Percentiles rank a stretch among this genome's conserved stretches.
These are phyloP conservation scores for Pachyrhizus erosus DNA, from an alignment of 306 rosid species.

Conservation along the genomic window DNA sequence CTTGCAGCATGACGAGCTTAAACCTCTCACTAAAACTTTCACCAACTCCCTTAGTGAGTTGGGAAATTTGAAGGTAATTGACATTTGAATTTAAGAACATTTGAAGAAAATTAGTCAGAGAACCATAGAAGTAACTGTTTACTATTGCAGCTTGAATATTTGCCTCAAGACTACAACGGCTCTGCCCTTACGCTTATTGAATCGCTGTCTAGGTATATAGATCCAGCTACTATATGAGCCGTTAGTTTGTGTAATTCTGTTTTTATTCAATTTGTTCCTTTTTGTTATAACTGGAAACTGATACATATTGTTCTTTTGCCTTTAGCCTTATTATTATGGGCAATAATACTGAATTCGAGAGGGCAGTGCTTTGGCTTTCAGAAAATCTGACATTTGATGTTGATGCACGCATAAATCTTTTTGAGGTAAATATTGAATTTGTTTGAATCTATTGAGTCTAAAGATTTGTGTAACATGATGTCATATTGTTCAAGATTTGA, in stretches of 20 bases:
- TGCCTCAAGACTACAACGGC: conserved; percentile 80
- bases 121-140: conserved; percentile 40
- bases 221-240: conserved; percentile 27
- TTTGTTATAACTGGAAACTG: conserved; percentile 34
- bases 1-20: conserved; percentile 94
- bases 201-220: conserved; percentile 83
- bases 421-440: conserved; percentile 69
- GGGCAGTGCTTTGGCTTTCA: conserved; percentile 88
- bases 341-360: conserved; percentile 83
- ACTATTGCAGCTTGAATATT: conserved; percentile 81
- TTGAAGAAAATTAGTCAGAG: conserved; percentile 27
- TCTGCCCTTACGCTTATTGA: conserved; percentile 95
- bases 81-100: conserved; percentile 8
- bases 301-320: conserved; percentile 26
- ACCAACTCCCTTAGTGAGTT: conserved; percentile 92
- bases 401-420: conserved; percentile 92
- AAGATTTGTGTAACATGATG: background rate
- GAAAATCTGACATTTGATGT: conserved; percentile 81
- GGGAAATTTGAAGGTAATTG: conserved; percentile 84
- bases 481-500: conserved; percentile 36
- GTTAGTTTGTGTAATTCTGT: conserved; percentile 14
- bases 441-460: conserved; percentile 36
- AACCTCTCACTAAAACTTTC: conserved; percentile 84
- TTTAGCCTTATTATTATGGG: conserved; percentile 89
- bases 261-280: conserved; percentile 26